Base-by-base conservation (phyloP, 192 early-diverging fungal species). In the Coemansia sp. region DNA sequence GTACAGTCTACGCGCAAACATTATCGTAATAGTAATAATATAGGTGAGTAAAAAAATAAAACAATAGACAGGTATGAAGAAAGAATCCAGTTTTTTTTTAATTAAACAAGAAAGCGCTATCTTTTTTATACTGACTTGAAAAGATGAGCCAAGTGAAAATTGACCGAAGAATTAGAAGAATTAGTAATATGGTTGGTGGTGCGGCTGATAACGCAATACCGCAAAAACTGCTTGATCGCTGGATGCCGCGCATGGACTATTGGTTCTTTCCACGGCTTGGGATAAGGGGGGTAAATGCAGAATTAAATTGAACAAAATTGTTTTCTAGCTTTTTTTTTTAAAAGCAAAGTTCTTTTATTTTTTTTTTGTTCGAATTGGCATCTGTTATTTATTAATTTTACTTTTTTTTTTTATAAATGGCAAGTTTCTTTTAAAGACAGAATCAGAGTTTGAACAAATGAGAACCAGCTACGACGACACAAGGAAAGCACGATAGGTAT, bases 1-100 rank as follows among this genome's bases (percentile, higher is more conserved):
- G 33, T 82, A 77, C 34, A 82, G 48, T 68, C 75, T 77, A 40
- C 72, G 74, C n/a, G 61, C 65, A n/a, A 76, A 59, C 80, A 82
- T 76, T 20, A 12, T 45, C 42, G 36, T 55, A 34, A 51, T 20
- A 56, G 2, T 12, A 67, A 52, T 7, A 64, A 22, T 17, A 31
- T 32, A 16, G 4, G 14, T 16, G 17, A 45, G 5, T 12, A 54
- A 30, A 22, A 25, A 54, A 54, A 25, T n/a, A n/a, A 25, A 25
- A 25, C 22, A 25, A 25, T 25, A 25, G 22, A 25, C 22, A 25
- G 22, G 22, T 25, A 25, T 25, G 22, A 25, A 25, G 22, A 25
- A 25, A 25, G 22, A 25, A 25, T 25, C 22, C 22, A 25, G 22
- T 25, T 25, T 25, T 25, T 25, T 25, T 25, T 25, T 50, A 50